Evolutionary conservation across 2,329 filamentous ascomycete genomes (phyloP).

Genomic region (Stachybotrys chlorohalonatus): DNA sequence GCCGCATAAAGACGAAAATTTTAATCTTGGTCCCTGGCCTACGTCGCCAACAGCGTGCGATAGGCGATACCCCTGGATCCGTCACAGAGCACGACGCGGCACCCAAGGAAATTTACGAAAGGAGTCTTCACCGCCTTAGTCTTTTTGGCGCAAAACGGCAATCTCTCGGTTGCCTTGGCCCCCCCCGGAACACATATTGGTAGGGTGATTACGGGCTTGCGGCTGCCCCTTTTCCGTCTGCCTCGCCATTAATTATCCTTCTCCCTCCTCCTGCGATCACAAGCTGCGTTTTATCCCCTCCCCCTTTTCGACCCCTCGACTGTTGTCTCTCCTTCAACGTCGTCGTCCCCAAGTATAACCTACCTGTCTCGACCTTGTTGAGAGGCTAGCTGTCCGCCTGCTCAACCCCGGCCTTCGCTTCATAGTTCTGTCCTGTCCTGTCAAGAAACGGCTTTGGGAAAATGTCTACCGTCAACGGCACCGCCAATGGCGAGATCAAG

Average conservation of each 20-base stretch:
- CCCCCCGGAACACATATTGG: too few species aligned
- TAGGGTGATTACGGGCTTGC: neutral
- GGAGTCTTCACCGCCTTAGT: neutral
- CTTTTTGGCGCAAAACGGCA: neutral
- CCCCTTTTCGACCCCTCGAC: neutral
- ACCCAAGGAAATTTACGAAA: neutral
- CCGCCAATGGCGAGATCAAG: conserved; percentile 13
- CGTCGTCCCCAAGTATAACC: neutral
- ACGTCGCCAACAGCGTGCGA: neutral
- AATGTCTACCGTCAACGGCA: neutral
- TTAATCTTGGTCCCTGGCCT: neutral
- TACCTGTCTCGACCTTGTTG: neutral
- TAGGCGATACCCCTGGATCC: neutral
- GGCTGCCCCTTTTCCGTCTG: neutral
- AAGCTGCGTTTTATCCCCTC: neutral
- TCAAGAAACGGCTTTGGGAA: neutral
- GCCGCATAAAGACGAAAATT: neutral
- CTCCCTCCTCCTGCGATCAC: neutral
- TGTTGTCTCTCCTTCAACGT: neutral
- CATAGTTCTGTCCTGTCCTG: neutral
- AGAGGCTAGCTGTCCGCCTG: neutral
- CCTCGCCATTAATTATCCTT: neutral
- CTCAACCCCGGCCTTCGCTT: neutral
- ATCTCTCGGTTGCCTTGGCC: neutral
- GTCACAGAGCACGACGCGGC: too few species aligned